phyloP scores from a whole-genome alignment of 495 filamentous ascomycete species.

The Podospora sp. region DNA sequence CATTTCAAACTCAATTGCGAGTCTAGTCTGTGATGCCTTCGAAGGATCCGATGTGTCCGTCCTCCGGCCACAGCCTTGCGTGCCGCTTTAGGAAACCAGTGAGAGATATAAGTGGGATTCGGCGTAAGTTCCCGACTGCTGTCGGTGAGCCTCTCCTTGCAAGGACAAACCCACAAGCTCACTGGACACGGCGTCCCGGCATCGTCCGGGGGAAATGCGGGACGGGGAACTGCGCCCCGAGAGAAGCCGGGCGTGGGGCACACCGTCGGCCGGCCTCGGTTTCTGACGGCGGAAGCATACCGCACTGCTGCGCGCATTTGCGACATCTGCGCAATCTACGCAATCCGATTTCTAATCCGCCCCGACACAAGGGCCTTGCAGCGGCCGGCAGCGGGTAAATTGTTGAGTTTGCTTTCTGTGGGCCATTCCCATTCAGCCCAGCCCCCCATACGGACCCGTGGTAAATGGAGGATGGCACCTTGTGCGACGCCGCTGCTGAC shows the following conservation, averaged over 20 bases:
- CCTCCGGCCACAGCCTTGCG: not conserved
- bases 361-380: too few species aligned
- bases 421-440: not conserved
- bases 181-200: slow-evolving; percentile 11
- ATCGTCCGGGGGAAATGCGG: slow-evolving; percentile 6
- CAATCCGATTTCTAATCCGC: too few species aligned
- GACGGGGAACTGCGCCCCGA: slow-evolving; percentile 11
- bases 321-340: not conserved
- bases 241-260: slow-evolving; percentile 9
- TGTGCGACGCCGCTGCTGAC: not conserved
- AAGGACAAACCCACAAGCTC: not conserved
- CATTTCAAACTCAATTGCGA: too few species aligned
- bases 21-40: not conserved
- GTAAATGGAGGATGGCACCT: too few species aligned
- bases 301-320: not conserved
- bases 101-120: not conserved
- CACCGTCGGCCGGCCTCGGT: slow-evolving; percentile 5
- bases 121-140: not conserved
- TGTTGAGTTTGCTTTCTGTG: too few species aligned
- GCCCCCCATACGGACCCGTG: not conserved
- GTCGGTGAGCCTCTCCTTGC: not conserved
- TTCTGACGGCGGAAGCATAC: not conserved
- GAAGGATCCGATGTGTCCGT: not conserved
- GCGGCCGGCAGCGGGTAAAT: too few species aligned
- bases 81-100: not conserved